Conservation (phyloP, 1,284 basidiomycete species). For the Meripilus lineatus region DNA sequence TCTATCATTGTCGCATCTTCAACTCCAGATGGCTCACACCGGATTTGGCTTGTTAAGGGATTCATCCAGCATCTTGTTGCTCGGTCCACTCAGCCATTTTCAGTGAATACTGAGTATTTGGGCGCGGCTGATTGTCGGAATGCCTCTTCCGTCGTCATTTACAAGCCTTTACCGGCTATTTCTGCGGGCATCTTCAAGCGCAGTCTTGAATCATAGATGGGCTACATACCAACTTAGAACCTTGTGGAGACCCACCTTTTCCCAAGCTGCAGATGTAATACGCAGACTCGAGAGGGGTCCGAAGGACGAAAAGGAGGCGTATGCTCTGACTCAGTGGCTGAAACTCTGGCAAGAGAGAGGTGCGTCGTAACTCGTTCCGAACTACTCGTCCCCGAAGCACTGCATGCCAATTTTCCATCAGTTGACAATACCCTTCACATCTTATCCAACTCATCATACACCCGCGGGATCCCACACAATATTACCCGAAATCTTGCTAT, state of each 20-base stretch:
- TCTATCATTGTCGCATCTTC: not conserved
- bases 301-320: constrained; percentile 21
- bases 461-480: constrained; percentile 57
- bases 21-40: not conserved
- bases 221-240: constrained; percentile 40
- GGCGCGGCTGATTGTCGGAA: not conserved
- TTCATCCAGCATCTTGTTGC: not conserved
- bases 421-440: constrained; percentile 56
- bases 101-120: not conserved
- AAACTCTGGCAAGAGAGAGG: constrained; percentile 39
- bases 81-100: not conserved
- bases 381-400: not conserved
- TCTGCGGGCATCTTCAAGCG: constrained; percentile 52
- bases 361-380: too few species aligned
- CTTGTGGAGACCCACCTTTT: constrained; percentile 54
- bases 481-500: constrained; percentile 44
- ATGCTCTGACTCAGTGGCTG: constrained; percentile 39
- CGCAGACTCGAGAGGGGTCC: constrained; percentile 31
- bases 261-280: constrained; percentile 43
- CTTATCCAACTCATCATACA: constrained; percentile 48
- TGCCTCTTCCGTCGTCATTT: constrained; percentile 44
- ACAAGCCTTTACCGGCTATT: constrained; percentile 61
- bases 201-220: constrained; percentile 51
- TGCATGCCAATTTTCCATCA: constrained; percentile 17
- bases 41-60: not conserved